Base-by-base conservation (phyloP, 2,329 filamentous ascomycete genomes). In the Drechslera avenae region DNA sequence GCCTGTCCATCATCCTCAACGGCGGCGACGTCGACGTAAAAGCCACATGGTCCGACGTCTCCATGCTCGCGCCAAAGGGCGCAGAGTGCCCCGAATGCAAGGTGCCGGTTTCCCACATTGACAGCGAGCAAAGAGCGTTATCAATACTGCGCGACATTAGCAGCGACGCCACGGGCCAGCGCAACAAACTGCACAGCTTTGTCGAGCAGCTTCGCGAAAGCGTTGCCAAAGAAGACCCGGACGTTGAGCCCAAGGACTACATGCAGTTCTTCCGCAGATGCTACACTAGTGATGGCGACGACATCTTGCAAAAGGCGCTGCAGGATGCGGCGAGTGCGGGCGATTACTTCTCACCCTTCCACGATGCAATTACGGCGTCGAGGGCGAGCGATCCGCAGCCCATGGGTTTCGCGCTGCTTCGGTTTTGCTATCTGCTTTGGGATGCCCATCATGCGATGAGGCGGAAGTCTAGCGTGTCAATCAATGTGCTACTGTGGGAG, bases 51-150 rank as follows among this genome's bases (percentile, higher is more conserved):
- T 39, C 44, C 16, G 44, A 46, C 2, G 36, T 46, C 13, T 26
- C 43, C 14, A 23, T 26, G 13, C 39, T 46, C 18, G 28, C 8
- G 5, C 12, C 28, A 9, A 18, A 32, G n/a, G 28, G 28, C 19
- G 43, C 43, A 5, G 35, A 46, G 19, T 46, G 43, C 16, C 43
- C 43, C 18, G 43, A 46, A 39, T 46, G 43, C 36, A 26, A 46
- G 12, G 34, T 46, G n/a, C 35, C 34, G 13, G 28, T 46, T 5
- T 16, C 43, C 7, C 36, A 46, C 26, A 18, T 46, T 28, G 43
- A 46, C 1, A 46, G 43, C 35, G 43, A 46, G 34, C 43, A 39
- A 28, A 39, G 26, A 35, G 43, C 43, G 13, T n/a, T 39, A 12
- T 32, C 35, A 12, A 39, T 46, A 18, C 18, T 46, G 9, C 9